Percentiles rank a stretch among this genome's conserved stretches.
These are phyloP conservation scores for Astrothelium macrocarpum DNA, from an alignment of 495 filamentous ascomycete species.

Conservation along the genomic window DNA sequence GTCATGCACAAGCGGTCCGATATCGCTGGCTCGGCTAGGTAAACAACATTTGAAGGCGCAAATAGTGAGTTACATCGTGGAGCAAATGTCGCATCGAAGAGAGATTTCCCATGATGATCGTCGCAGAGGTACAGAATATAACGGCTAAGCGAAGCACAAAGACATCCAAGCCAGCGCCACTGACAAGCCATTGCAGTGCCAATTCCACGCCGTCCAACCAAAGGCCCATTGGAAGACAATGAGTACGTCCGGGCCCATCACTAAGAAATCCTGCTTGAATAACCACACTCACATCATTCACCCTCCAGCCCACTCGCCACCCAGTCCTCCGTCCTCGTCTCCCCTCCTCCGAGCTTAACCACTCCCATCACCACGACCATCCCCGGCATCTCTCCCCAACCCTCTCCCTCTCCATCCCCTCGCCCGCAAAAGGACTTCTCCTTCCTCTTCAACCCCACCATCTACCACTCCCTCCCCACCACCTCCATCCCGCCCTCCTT, in stretches of 20 bases:
- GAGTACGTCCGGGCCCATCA: conserved; percentile 18
- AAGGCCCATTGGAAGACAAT: conserved; percentile 28
- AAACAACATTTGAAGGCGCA: too few species aligned
- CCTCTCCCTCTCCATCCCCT: conserved; percentile 15
- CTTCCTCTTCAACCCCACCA: conserved; percentile 65
- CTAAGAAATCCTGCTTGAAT: not conserved
- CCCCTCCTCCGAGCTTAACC: not conserved
- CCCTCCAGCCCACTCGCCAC: not conserved
- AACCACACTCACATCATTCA: not conserved
- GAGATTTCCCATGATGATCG: conserved; percentile 3
- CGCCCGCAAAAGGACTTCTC: conserved; percentile 48
- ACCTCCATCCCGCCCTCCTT: conserved; percentile 57
- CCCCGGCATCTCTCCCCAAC: conserved; percentile 10
- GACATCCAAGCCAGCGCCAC: not conserved
- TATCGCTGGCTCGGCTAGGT: not conserved
- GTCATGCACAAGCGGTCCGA: not conserved
- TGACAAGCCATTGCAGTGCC: not conserved
- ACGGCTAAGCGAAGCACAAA: not conserved
- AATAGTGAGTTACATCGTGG: too few species aligned
- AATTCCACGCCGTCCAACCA: conserved; percentile 24
- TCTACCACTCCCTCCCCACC: conserved; percentile 69
- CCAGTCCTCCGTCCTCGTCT: not conserved
- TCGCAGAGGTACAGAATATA: not conserved
- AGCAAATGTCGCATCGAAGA: not conserved
- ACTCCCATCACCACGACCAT: not conserved